These are phyloP conservation scores for Aspergillus melleus DNA, from an alignment of 2,329 filamentous ascomycete species.

Conservation along the genomic window DNA sequence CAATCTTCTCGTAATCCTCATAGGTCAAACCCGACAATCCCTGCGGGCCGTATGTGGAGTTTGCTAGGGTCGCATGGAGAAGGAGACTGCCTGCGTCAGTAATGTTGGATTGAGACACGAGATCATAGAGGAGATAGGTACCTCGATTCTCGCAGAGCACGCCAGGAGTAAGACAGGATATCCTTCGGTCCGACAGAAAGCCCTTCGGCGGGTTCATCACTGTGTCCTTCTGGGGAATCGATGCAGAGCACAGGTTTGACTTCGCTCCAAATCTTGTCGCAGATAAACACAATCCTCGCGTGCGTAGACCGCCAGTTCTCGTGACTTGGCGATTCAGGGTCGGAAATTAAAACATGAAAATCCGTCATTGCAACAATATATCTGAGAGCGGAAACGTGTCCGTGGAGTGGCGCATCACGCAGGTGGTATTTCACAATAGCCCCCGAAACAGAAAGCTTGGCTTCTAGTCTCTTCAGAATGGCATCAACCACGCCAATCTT, in stretches of 20 bases:
- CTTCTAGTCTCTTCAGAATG: conserved; percentile 63
- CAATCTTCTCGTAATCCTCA: conserved; percentile 64
- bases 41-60: conserved; percentile 50
- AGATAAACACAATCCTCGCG: conserved; percentile 58
- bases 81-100: conserved; percentile 61
- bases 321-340: conserved; percentile 7
- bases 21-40: conserved; percentile 50
- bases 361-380: conserved; percentile 52
- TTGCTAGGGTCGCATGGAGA: conserved; percentile 62
- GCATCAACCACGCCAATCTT: conserved; percentile 55
- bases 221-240: conserved; percentile 88
- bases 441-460: conserved; percentile 64
- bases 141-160: conserved; percentile 93
- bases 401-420: conserved; percentile 66
- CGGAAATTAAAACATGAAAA: conserved; percentile 37
- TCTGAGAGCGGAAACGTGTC: conserved; percentile 67
- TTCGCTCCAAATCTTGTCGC: conserved; percentile 71
- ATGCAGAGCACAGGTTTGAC: conserved; percentile 81
- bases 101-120: neutral
- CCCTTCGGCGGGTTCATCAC: conserved; percentile 61
- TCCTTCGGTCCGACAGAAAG: conserved; percentile 79
- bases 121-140: conserved; percentile 36
- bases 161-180: conserved; percentile 90
- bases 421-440: conserved; percentile 67
- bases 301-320: conserved; percentile 35